Conservation (phyloP, 2,329 filamentous ascomycete species). For the Aspergillus texensis region DNA sequence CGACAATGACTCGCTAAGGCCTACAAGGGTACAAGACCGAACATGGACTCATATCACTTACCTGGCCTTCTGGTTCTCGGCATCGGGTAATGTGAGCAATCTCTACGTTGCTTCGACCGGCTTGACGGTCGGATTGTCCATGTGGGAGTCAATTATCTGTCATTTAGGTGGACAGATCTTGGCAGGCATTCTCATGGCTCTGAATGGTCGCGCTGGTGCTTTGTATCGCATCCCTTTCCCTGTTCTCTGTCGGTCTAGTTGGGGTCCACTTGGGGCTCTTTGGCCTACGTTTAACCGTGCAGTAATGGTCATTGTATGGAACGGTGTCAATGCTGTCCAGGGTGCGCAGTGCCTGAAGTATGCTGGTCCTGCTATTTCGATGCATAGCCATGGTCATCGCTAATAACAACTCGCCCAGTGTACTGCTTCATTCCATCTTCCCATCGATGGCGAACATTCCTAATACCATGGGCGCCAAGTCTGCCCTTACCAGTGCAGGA, state of each 20-base stretch:
- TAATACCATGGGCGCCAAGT: slow-evolving; percentile 44
- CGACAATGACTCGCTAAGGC: slow-evolving; percentile 47
- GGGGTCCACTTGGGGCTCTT: slow-evolving; percentile 49
- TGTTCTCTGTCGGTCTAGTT: slow-evolving; percentile 46
- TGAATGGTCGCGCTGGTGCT: slow-evolving; percentile 49
- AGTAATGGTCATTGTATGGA: slow-evolving; percentile 52
- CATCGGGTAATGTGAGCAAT: slow-evolving; percentile 41
- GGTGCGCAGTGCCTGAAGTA: slow-evolving; percentile 43
- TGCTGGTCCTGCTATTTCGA: neutral
- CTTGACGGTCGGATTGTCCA: slow-evolving; percentile 48
- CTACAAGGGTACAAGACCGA: slow-evolving; percentile 43
- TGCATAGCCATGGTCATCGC: neutral
- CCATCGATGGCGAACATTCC: slow-evolving; percentile 44
- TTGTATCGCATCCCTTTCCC: slow-evolving; percentile 50
- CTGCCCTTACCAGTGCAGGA: slow-evolving; percentile 43
- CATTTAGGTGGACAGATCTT: slow-evolving; percentile 47
- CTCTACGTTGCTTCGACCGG: slow-evolving; percentile 45
- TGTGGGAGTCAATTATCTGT: slow-evolving; percentile 53
- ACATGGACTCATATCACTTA: slow-evolving; percentile 48
- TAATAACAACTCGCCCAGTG: slow-evolving; percentile 18
- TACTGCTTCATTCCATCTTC: slow-evolving; percentile 48
- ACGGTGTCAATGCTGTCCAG: slow-evolving; percentile 45
- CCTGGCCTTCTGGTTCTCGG: slow-evolving; percentile 48
- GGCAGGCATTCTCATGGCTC: slow-evolving; percentile 34
- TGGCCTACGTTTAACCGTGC: slow-evolving; percentile 46